phyloP scores from a whole-genome alignment of 352 stramenopile species.

The Salisapilia sapeloensis region DNA sequence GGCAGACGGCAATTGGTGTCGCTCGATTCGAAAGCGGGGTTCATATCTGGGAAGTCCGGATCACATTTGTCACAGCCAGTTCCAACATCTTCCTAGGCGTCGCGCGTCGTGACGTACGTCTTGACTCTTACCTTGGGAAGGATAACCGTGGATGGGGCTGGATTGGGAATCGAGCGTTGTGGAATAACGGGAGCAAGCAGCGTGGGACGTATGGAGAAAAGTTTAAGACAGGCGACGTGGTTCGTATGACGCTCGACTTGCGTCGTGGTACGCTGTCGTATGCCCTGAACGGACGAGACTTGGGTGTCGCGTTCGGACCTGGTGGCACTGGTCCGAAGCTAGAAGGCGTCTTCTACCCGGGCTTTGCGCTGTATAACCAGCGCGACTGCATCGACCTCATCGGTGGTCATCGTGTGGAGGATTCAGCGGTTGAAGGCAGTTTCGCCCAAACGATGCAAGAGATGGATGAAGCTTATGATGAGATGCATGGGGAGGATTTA shows the following conservation, averaged over 20 bases:
- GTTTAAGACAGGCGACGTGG: conserved; percentile 77
- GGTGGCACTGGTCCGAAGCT: conserved; percentile 70
- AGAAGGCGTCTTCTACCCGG: conserved; percentile 75
- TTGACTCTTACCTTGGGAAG: conserved; percentile 85
- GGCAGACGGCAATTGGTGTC: conserved; percentile 78
- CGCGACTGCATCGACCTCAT: conserved; percentile 75
- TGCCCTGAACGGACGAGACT: conserved; percentile 78
- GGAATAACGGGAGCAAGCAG: conserved; percentile 84
- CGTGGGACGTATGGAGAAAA: conserved; percentile 82
- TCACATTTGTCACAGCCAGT: conserved; percentile 74
- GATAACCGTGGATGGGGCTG: conserved; percentile 84
- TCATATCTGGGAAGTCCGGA: conserved; percentile 82
- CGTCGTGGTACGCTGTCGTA: conserved; percentile 74
- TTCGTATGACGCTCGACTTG: conserved; percentile 70
- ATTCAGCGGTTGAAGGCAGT: conserved; percentile 16
- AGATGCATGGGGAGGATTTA: conserved; percentile 22
- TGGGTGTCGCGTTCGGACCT: conserved; percentile 78
- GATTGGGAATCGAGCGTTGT: conserved; percentile 81
- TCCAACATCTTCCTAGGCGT: conserved; percentile 84
- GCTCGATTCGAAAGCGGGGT: conserved; percentile 71
- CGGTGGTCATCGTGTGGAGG: conserved; percentile 67
- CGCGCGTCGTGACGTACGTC: conserved; percentile 58
- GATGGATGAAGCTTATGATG: conserved; percentile 58
- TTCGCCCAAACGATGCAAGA: too few relatives aligned
- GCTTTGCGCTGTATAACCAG: conserved; percentile 79